Percentiles rank a stretch among this genome's conserved stretches.
phyloP scores from a whole-genome alignment of 2,329 filamentous ascomycete species.

The Phoma sp. region DNA sequence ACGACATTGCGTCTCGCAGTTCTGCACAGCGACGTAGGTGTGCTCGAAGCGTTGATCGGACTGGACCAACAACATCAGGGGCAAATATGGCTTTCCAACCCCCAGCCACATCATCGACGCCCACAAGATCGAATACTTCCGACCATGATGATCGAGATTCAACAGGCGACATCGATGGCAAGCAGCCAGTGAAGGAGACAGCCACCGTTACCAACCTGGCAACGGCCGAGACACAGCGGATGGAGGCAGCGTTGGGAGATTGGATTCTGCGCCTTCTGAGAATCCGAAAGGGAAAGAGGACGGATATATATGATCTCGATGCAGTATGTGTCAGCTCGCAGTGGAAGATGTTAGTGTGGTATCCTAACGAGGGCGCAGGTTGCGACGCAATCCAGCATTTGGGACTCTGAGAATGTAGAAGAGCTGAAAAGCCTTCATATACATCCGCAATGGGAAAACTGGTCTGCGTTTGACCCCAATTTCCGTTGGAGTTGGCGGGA shows the following conservation, averaged over 20 bases:
- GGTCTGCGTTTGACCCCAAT: slow-evolving; percentile 61
- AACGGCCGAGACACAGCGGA: slow-evolving; percentile 12
- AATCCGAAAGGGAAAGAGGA: slow-evolving; percentile 8
- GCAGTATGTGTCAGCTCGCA: background rate
- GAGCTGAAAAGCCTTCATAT: slow-evolving; percentile 16
- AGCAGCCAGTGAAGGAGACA: slow-evolving; percentile 9
- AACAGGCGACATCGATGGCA: slow-evolving; percentile 5
- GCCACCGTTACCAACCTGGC: slow-evolving; percentile 9
- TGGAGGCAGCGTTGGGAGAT: slow-evolving; percentile 12
- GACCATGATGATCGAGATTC: slow-evolving; percentile 8
- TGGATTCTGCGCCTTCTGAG: slow-evolving; percentile 10
- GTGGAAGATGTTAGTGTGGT: background rate
- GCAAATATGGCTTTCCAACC: background rate
- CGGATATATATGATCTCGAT: slow-evolving; percentile 16
- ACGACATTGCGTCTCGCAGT: background rate
- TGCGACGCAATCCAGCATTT: slow-evolving; percentile 20
- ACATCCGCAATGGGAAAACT: slow-evolving; percentile 57
- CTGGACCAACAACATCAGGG: background rate
- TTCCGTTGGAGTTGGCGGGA: slow-evolving; percentile 61
- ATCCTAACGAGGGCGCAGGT: slow-evolving; percentile 1
- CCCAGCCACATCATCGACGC: background rate
- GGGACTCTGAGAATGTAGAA: slow-evolving; percentile 9
- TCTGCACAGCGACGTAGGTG: background rate
- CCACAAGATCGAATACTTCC: slow-evolving; percentile 1
- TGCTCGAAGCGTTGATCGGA: background rate